Conservation (phyloP, 495 filamentous ascomycete species). For the Penicillium malachiteum region DNA sequence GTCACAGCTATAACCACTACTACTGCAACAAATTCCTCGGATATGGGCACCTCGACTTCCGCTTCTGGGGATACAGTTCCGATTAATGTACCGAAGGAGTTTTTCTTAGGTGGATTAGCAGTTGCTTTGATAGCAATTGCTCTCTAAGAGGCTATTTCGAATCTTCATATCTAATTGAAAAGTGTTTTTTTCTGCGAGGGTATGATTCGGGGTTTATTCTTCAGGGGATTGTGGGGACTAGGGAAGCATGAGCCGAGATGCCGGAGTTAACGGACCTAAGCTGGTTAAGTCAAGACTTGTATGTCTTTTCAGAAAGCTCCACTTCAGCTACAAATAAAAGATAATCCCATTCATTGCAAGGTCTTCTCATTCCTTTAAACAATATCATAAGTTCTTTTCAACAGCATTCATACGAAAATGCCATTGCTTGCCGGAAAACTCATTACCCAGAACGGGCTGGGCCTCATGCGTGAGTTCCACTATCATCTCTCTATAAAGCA, state of each 20-base stretch:
- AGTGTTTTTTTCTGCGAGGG: background rate
- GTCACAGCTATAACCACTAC: background rate
- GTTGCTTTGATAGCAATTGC: background rate
- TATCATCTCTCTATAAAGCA: no score
- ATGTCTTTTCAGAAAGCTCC: background rate
- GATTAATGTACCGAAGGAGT: background rate
- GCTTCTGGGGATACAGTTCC: background rate
- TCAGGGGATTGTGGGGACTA: background rate
- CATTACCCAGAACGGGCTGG: slow-evolving; percentile 19
- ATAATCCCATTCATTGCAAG: background rate
- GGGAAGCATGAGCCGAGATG: background rate
- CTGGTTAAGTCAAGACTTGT: background rate
- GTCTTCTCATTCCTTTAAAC: background rate
- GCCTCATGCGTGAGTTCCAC: slow-evolving; percentile 26
- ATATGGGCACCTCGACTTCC: background rate
- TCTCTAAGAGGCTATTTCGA: background rate
- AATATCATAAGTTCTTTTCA: background rate
- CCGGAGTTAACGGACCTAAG: background rate
- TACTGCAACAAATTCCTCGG: background rate
- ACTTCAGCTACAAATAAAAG: background rate
- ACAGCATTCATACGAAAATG: background rate
- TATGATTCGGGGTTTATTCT: background rate
- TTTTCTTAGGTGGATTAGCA: background rate
- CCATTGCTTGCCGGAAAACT: slow-evolving; percentile 16
- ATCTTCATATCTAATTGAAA: background rate